phyloP scores from a whole-genome alignment of 345 rosid species.

The Arabidopsis arenosa region DNA sequence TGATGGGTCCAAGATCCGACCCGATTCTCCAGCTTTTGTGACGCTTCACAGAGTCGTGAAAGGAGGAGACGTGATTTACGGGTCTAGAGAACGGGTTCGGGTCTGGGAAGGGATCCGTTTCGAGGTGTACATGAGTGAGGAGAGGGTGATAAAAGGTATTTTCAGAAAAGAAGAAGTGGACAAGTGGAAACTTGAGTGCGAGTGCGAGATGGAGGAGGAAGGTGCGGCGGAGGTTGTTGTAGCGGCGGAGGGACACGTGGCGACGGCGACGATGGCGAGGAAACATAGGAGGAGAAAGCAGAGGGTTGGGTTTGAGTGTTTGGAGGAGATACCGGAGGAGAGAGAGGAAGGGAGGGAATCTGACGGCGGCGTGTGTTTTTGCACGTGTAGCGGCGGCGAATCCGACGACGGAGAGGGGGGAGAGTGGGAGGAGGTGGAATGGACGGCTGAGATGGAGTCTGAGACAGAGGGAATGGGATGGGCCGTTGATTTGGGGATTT shows the following conservation, averaged over 20 bases:
- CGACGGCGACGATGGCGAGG: slow-evolving; percentile 52
- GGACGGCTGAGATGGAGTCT: slow-evolving; percentile 49
- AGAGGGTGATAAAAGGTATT: slow-evolving; percentile 64
- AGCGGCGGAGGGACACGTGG: slow-evolving; percentile 62
- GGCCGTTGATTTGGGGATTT: slow-evolving; percentile 87
- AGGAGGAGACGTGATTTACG: slow-evolving; percentile 55
- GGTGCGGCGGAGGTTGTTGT: slow-evolving; percentile 55
- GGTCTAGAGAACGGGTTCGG: slow-evolving; percentile 64
- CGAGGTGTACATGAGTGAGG: slow-evolving; percentile 68
- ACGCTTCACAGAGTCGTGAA: slow-evolving; percentile 63
- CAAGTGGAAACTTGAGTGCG: slow-evolving; percentile 67
- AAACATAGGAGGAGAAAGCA: slow-evolving; percentile 46
- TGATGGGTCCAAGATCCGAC: slow-evolving; percentile 63
- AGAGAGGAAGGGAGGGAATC: slow-evolving; percentile 47
- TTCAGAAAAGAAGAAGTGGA: slow-evolving; percentile 57
- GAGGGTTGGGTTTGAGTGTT: slow-evolving; percentile 40
- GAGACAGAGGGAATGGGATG: slow-evolving; percentile 65
- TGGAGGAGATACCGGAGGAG: slow-evolving; percentile 89
- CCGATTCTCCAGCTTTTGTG: slow-evolving; percentile 65
- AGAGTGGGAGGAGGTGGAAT: slow-evolving; percentile 37
- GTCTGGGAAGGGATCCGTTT: slow-evolving; percentile 67
- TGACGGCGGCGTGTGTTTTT: slow-evolving; percentile 51
- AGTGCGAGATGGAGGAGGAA: slow-evolving; percentile 52
- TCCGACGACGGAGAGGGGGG: slow-evolving; percentile 40
- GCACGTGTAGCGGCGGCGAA: slow-evolving; percentile 46